Evolutionary conservation across 2,329 filamentous ascomycete species (phyloP).

Genomic region (Fonsecaea multimorphosa): DNA sequence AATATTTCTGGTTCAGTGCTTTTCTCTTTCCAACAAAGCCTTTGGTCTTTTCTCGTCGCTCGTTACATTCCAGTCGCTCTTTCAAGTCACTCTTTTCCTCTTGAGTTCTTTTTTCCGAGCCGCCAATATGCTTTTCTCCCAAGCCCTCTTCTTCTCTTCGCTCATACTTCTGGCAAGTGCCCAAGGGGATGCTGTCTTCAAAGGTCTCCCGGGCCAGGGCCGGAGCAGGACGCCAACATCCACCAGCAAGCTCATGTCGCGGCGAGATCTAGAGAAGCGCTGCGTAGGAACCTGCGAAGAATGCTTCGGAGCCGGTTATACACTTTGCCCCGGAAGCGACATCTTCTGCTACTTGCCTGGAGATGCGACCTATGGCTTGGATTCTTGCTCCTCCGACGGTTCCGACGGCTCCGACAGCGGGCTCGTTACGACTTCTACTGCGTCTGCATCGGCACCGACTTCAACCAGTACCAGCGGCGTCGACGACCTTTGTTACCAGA

Average conservation of each 20-base stretch:
- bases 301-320: conserved; percentile 36
- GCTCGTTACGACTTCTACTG: conserved; percentile 3
- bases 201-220: conserved; percentile 14
- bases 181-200: conserved; percentile 26
- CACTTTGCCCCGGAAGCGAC: conserved; percentile 28
- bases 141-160: conserved; percentile 22
- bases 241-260: conserved; percentile 24
- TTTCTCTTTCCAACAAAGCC: background rate
- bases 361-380: conserved; percentile 31
- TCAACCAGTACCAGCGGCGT: conserved; percentile 24
- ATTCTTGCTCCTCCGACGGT: conserved; percentile 26
- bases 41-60: conserved; percentile 3
- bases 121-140: conserved; percentile 30
- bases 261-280: conserved; percentile 29
- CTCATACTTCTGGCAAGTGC: conserved; percentile 28
- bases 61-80: conserved; percentile 5
- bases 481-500: conserved; percentile 27
- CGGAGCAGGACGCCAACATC: conserved; percentile 17
- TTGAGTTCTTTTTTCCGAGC: background rate
- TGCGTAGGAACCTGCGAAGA: conserved; percentile 34
- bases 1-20: background rate
- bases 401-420: background rate
- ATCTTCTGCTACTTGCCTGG: conserved; percentile 35
- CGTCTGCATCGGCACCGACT: conserved; percentile 11
- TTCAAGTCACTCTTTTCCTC: conserved; percentile 21